Percentiles rank a stretch among this genome's conserved stretches.
phyloP scores from a whole-genome alignment of 2,329 filamentous ascomycete species.

The Penicillium sp. region DNA sequence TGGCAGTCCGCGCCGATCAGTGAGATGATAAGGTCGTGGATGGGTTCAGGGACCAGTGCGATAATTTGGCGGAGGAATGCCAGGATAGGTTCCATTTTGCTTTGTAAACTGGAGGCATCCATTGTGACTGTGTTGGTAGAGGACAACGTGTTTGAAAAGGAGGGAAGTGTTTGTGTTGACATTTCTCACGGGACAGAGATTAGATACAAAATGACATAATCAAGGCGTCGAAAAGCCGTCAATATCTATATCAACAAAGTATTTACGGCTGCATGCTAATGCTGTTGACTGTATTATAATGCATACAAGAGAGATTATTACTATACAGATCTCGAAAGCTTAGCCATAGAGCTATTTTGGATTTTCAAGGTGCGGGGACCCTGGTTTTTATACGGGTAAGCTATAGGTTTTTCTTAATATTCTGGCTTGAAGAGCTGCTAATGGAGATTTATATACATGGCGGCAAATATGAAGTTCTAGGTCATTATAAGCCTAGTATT shows the following conservation, averaged over 20 bases:
- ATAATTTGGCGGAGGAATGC: constrained; percentile 65
- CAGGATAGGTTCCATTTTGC: constrained; percentile 43
- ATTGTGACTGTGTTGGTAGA: constrained; percentile 26
- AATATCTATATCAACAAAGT: not conserved
- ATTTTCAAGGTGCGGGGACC: too few species aligned
- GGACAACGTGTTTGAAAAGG: not conserved
- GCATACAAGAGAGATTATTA: not conserved
- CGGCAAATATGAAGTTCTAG: too few species aligned
- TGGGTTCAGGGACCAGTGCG: constrained; percentile 68
- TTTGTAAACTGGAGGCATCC: constrained; percentile 40
- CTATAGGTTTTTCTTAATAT: too few species aligned
- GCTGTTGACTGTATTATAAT: not conserved
- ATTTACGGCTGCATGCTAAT: not conserved
- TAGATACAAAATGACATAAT: constrained; percentile 3
- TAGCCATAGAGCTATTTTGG: too few species aligned
- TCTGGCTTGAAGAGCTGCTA: too few species aligned
- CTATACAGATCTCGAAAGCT: not conserved
- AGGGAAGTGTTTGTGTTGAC: constrained; percentile 15
- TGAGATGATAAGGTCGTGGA: constrained; percentile 72
- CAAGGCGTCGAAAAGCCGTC: not conserved
- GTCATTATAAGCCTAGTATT: too few species aligned
- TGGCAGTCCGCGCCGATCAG: constrained; percentile 86
- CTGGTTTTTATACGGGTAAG: too few species aligned
- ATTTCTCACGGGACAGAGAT: constrained; percentile 10
- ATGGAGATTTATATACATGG: too few species aligned